Conservation (phyloP, 164 flowering plant genomes). For the Stephania japonica region DNA sequence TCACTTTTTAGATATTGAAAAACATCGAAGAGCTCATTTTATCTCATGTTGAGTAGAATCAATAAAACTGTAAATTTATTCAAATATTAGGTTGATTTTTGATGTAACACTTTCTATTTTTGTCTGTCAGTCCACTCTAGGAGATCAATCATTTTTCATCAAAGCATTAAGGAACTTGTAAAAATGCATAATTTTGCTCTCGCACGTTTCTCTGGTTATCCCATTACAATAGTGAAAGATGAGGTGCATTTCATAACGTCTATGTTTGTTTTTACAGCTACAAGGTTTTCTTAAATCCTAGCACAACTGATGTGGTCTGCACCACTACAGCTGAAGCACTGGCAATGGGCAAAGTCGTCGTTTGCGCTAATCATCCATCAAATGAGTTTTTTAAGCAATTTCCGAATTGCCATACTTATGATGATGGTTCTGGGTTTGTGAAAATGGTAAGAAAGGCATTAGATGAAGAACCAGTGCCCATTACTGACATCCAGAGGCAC, state of each 20-base stretch:
- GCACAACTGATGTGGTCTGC: slow-evolving; percentile 96
- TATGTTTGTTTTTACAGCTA: slow-evolving; percentile 37
- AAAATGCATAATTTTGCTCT: too few species aligned
- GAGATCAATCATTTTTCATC: too few species aligned
- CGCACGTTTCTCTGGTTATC: too few species aligned
- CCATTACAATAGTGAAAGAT: not conserved
- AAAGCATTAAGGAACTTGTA: too few species aligned
- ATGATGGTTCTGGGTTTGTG: slow-evolving; percentile 50
- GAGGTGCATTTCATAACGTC: not conserved
- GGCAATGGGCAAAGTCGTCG: slow-evolving; percentile 89
- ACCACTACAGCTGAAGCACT: slow-evolving; percentile 96
- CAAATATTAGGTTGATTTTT: too few species aligned
- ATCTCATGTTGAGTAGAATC: too few species aligned
- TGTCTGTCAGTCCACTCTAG: too few species aligned
- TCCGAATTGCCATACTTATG: slow-evolving; percentile 61
- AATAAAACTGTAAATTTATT: too few species aligned
- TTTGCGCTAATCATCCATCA: slow-evolving; percentile 89
- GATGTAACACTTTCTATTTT: too few species aligned
- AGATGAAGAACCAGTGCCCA: slow-evolving; percentile 48
- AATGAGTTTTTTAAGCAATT: slow-evolving; percentile 95
- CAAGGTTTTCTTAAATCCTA: slow-evolving; percentile 90
- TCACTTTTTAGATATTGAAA: too few species aligned
- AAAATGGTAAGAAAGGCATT: slow-evolving; percentile 45
- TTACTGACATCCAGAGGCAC: slow-evolving; percentile 55
- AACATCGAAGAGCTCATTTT: too few species aligned